Percentiles rank a stretch among this genome's conserved stretches.
Evolutionary conservation across 2,329 filamentous ascomycete species (phyloP).

Genomic region (Aspergillus piperis): DNA sequence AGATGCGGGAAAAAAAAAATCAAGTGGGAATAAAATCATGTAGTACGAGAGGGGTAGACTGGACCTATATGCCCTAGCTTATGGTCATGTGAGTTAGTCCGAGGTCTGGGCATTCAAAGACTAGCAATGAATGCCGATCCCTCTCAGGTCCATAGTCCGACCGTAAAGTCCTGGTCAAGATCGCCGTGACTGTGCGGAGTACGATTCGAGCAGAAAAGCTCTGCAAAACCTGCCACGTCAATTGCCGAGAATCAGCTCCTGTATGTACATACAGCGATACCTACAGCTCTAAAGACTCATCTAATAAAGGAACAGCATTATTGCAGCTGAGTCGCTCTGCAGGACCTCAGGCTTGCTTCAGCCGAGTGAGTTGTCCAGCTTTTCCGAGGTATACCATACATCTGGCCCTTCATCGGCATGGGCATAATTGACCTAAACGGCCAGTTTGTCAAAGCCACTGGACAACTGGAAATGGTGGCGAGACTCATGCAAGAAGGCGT

Average conservation of each 20-base stretch:
- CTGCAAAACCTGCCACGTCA: too few species aligned
- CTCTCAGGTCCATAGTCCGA: not conserved
- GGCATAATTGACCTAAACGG: slow-evolving; percentile 4
- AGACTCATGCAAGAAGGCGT: not conserved
- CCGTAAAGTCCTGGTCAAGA: not conserved
- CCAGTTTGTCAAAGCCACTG: not conserved
- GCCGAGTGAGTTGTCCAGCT: not conserved
- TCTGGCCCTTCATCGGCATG: slow-evolving; percentile 1
- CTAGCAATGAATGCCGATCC: not conserved
- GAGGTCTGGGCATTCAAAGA: too few species aligned
- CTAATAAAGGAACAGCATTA: not conserved
- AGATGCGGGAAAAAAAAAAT: too few species aligned
- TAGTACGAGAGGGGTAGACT: not conserved
- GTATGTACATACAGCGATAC: not conserved
- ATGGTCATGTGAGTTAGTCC: too few species aligned
- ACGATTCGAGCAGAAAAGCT: not conserved
- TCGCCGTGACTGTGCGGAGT: not conserved
- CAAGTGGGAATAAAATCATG: not conserved
- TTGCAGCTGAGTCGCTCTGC: not conserved
- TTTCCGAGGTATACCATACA: not conserved
- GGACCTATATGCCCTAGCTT: too few species aligned
- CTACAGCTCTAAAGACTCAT: too few species aligned
- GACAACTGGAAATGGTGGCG: not conserved
- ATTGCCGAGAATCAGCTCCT: too few species aligned
- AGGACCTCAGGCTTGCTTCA: slow-evolving; percentile 8